These are phyloP conservation scores for Acanthamoeba royreba DNA, from an alignment of 208 protist species.

Conservation along the genomic window DNA sequence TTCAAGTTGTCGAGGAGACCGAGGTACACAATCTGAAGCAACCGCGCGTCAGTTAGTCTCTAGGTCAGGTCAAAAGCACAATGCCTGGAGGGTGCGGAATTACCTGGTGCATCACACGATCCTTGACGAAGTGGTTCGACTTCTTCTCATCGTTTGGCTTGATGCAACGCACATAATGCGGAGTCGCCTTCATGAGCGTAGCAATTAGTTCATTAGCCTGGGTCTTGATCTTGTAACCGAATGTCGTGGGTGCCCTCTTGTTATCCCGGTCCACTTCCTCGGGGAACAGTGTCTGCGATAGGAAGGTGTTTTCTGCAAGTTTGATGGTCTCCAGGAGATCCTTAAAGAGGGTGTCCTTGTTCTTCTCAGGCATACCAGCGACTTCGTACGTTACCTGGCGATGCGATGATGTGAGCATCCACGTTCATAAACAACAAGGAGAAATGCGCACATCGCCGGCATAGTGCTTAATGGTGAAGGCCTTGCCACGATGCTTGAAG, in stretches of 20 bases:
- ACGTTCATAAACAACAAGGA: no score
- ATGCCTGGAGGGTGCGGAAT: neutral
- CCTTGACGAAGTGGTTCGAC: slow-evolving; percentile 82
- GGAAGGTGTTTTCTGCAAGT: slow-evolving; percentile 28
- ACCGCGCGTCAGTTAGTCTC: neutral
- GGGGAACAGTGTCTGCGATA: slow-evolving; percentile 36
- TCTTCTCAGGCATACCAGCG: slow-evolving; percentile 75
- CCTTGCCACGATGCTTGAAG: slow-evolving; percentile 52
- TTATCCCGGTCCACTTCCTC: slow-evolving; percentile 37
- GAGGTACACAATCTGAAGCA: slow-evolving; percentile 86
- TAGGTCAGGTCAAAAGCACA: slow-evolving; percentile 9
- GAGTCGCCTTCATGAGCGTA: slow-evolving; percentile 87
- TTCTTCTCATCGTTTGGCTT: slow-evolving; percentile 90
- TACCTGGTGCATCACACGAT: slow-evolving; percentile 89
- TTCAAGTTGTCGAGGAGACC: slow-evolving; percentile 92
- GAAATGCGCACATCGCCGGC: neutral
- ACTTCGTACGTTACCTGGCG: slow-evolving; percentile 66
- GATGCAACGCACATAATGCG: slow-evolving; percentile 96
- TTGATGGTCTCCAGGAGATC: slow-evolving; percentile 74
- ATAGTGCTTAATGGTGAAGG: slow-evolving; percentile 67
- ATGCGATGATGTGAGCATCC: neutral
- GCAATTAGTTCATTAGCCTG: slow-evolving; percentile 83
- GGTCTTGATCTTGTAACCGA: slow-evolving; percentile 91
- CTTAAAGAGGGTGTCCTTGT: slow-evolving; percentile 76
- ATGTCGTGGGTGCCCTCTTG: slow-evolving; percentile 81